Base-by-base conservation (phyloP, 345 rosid species). In the Laguncularia racemosa region DNA sequence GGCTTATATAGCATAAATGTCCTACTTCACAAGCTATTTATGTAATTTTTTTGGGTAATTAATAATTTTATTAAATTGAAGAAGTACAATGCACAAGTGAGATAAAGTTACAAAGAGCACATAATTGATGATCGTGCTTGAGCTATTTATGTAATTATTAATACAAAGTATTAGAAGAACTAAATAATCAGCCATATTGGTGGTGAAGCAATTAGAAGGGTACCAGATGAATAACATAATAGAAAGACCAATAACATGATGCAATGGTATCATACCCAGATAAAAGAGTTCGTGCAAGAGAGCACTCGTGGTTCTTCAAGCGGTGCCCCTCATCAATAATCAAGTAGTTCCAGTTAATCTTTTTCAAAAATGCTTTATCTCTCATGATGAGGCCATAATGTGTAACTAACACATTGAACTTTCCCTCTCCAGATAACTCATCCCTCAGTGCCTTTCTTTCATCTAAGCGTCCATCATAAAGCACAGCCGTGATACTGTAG, bases 241-340 rank as follows among this genome's bases (percentile, higher is more conserved):
- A 26, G 33, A 46, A 43, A 60, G 46, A 58, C 57, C 58, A 16
- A 15, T 57, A 44, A 44, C n/a, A 28, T 12, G 43, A 3, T 26
- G 28, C 20, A 26, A 14, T 26, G 61, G 69, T 56, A 71, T 16
- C 71, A 64, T 84, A 93, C 99, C 99, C 96, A 45, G 92, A 45
- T 55, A 72, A 48, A 50, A 95, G 88, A 73, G 97, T 95, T 70
- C 79, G 78, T 4, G 92, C 90, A 33, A 95, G 96, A 61, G 96
- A 95, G 65, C 96, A 85, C 63, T 88, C 96, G 3, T 86, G 96
- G 73, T 95, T 95, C 84, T 95, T 95, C 70, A 95, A 71, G 20
- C 99, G 88, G 69, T 95, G 99, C 47, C 99, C 99, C 86, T 95
- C 99, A 70, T 95, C 99, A 65, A 95, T 95, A 67, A 95, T 88